Conservation (phyloP, 495 filamentous ascomycete species). For the Tuber calosporum region DNA sequence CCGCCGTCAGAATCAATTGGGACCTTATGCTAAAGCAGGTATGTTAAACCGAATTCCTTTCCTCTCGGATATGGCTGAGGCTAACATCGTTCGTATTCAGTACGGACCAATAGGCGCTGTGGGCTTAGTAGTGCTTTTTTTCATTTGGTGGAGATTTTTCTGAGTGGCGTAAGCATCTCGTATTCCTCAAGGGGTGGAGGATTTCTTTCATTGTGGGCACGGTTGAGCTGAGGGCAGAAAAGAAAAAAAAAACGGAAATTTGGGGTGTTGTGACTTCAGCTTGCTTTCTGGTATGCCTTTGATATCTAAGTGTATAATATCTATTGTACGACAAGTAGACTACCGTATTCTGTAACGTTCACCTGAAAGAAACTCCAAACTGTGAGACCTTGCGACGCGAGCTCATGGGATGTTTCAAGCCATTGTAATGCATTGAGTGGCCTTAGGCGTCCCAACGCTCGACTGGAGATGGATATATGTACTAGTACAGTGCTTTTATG, state of each 20-base stretch:
- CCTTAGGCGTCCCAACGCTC: neutral
- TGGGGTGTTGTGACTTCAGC: conserved; percentile 10
- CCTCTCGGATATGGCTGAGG: neutral
- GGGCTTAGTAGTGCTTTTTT: conserved; percentile 69
- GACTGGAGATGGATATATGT: neutral
- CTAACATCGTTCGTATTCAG: conserved; percentile 42
- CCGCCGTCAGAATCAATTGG: conserved; percentile 97
- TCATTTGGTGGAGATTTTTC: conserved; percentile 92
- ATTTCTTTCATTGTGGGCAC: conserved; percentile 11
- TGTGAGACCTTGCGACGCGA: neutral
- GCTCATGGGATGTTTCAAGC: neutral
- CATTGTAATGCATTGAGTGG: neutral
- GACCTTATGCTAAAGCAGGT: conserved; percentile 89
- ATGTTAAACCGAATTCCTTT: conserved; percentile 29
- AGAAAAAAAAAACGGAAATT: neutral
- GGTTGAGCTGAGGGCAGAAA: conserved; percentile 6
- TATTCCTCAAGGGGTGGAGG: conserved; percentile 11
- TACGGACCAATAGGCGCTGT: conserved; percentile 82
- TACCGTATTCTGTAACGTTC: neutral
- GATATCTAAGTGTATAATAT: conserved; percentile 25
- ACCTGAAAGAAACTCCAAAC: neutral
- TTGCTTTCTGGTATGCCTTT: conserved; percentile 6
- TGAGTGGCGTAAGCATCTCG: conserved; percentile 42
- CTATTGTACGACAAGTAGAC: conserved; percentile 4
- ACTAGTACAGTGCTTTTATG: neutral